Base-by-base conservation (phyloP, 2,329 filamentous ascomycete species). In the Juglanconis sp. region DNA sequence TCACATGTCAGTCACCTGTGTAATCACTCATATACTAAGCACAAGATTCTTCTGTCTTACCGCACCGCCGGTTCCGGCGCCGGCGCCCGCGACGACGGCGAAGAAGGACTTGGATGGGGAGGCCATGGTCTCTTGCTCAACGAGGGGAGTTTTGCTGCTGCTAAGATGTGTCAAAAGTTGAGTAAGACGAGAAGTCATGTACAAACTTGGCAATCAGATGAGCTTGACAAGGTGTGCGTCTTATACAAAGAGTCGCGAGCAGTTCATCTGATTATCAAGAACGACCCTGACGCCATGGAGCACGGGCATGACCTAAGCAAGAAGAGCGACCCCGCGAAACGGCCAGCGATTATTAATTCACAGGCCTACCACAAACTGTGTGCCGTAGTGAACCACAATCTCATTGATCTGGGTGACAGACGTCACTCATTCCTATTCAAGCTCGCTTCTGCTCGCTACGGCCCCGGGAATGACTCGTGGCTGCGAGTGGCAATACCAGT, bases 71-170 rank as follows among this genome's bases (percentile, higher is more conserved):
- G 85, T 92, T 61, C 90, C 89, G 10, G 87, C 77, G n/a, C 90
- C 90, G 47, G 87, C 88, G 58, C 89, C 90, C 10, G 88, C 87
- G 61, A 92, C 75, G 62, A 92, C 77, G 54, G 88, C 85, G 71
- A 87, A 89, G 68, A 89, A 81, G 31, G 60, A 59, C 44, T 72
- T 74, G 62, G 72, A 70, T 24, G 17, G 34, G 7, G 56, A 59
- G 31, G 60, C 60, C 60, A 62, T 62, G 9, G 38, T 50, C 17
- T 24, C 17, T 24, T 24, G 17, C 17, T 24, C 17, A 24, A 24
- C 17, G 17, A 24, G 17, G 17, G 17, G 17, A 24, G 17, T 24
- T 24, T 24, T 24, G 17, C 17, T 24, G 17, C 17, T 24, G 17
- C 17, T 24, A 24, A 24, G 24, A 35, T 51, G 31, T 11, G 11